Conservation (phyloP, 2,329 filamentous ascomycete species). For the Lomentospora prolificans region DNA sequence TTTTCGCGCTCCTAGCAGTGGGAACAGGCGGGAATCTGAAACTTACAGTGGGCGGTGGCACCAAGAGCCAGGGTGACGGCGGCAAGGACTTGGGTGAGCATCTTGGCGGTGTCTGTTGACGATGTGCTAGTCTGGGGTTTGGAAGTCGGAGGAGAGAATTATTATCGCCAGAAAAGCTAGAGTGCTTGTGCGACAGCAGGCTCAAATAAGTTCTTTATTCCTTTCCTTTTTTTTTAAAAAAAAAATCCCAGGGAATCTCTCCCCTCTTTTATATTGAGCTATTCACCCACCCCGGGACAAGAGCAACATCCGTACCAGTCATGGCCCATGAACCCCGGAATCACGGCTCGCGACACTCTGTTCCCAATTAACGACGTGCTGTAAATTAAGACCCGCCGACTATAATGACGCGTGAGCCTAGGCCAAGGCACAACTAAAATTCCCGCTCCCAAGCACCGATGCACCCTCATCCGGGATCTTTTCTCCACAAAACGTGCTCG, state of each 20-base stretch:
- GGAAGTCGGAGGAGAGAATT: background rate
- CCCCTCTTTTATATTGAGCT: background rate
- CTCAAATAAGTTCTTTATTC: background rate
- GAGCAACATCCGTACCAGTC: background rate
- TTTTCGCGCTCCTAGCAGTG: background rate
- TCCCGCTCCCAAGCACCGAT: too few species aligned
- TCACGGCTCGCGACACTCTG: background rate
- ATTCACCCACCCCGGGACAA: background rate
- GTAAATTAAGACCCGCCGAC: background rate
- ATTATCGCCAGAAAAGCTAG: too few species aligned
- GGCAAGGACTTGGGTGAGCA: background rate
- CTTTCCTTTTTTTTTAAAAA: background rate
- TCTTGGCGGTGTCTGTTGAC: background rate
- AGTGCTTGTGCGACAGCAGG: too few species aligned
- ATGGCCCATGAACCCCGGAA: background rate
- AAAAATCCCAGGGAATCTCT: background rate
- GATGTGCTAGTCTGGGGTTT: background rate
- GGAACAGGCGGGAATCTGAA: background rate
- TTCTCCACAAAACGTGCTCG: too few species aligned
- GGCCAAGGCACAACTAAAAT: too few species aligned
- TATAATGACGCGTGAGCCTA: background rate
- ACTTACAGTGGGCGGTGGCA: conserved; percentile 9
- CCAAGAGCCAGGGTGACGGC: conserved; percentile 6
- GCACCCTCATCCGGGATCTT: too few species aligned
- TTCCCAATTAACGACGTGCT: background rate